Conservation (phyloP, 148 eudicot genomes). For the Polygonum maritimum region DNA sequence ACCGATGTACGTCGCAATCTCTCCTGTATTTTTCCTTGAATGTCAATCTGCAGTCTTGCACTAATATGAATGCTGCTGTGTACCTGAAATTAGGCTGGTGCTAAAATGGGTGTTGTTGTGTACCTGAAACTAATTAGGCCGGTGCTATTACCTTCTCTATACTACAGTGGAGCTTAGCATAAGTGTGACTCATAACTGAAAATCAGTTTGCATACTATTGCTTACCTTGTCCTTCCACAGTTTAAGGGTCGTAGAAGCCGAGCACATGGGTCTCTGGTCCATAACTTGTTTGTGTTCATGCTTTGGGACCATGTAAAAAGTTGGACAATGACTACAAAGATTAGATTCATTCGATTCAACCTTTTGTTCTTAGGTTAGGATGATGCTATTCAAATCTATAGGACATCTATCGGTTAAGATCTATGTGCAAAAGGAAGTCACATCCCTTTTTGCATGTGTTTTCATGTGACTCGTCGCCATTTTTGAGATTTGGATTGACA, state of each 20-base stretch:
- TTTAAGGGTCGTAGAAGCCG: background rate
- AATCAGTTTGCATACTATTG: too few relatives aligned
- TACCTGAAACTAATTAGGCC: background rate
- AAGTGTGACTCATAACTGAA: too few relatives aligned
- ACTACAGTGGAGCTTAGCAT: too few relatives aligned
- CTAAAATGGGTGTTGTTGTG: background rate
- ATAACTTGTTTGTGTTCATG: background rate
- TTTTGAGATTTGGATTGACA: background rate
- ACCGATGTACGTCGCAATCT: background rate
- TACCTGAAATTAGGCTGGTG: background rate
- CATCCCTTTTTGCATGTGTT: background rate
- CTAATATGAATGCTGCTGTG: background rate
- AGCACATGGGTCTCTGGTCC: background rate
- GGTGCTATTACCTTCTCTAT: too few relatives aligned
- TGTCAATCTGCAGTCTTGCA: background rate
- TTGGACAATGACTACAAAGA: constrained; percentile 4
- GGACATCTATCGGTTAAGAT: background rate
- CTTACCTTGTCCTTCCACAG: background rate
- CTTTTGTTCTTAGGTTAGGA: background rate
- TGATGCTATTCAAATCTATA: background rate
- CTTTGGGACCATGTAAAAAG: background rate
- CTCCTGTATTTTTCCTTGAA: background rate
- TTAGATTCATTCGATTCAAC: background rate
- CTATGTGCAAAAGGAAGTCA: background rate
- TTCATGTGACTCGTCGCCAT: background rate